Percentiles rank a stretch among this genome's conserved stretches.
These are phyloP conservation scores for Coemansia sp. DNA, from an alignment of 192 early-diverging fungal genomes.

Conservation along the genomic window DNA sequence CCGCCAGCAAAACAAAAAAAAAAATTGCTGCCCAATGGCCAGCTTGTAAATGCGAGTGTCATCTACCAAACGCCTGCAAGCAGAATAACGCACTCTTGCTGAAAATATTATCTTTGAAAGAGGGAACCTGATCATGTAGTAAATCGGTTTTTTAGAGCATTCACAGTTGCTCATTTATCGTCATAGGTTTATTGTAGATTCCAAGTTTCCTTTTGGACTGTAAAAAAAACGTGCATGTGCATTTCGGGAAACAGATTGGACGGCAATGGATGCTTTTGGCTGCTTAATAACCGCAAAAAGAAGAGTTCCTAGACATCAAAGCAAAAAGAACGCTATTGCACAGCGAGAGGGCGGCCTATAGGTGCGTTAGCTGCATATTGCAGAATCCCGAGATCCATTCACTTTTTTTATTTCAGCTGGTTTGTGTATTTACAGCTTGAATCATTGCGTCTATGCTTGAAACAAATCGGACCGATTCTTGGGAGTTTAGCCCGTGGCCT, in stretches of 20 bases:
- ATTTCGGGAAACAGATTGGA: too few species aligned
- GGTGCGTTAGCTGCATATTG: too few species aligned
- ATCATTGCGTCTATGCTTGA: conserved; percentile 36
- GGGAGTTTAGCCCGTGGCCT: conserved; percentile 36
- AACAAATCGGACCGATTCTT: conserved; percentile 24
- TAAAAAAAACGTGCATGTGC: neutral
- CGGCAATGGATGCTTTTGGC: too few species aligned
- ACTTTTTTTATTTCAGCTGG: too few species aligned
- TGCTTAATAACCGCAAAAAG: too few species aligned
- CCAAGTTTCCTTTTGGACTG: neutral
- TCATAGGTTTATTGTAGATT: neutral
- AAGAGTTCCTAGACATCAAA: too few species aligned
- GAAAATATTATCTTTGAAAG: conserved; percentile 9
- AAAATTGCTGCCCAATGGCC: neutral
- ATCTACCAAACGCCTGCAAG: neutral
- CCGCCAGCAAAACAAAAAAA: neutral
- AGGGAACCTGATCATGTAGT: neutral
- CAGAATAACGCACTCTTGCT: neutral
- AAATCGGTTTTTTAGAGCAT: neutral
- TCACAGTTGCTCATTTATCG: neutral
- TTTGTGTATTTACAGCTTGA: neutral
- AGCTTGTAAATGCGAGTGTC: neutral
- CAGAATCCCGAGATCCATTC: too few species aligned
- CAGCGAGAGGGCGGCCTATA: too few species aligned
- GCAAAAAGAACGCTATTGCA: too few species aligned